Conservation (phyloP, 2,329 filamentous ascomycete species). For the Curvularia sp. region DNA sequence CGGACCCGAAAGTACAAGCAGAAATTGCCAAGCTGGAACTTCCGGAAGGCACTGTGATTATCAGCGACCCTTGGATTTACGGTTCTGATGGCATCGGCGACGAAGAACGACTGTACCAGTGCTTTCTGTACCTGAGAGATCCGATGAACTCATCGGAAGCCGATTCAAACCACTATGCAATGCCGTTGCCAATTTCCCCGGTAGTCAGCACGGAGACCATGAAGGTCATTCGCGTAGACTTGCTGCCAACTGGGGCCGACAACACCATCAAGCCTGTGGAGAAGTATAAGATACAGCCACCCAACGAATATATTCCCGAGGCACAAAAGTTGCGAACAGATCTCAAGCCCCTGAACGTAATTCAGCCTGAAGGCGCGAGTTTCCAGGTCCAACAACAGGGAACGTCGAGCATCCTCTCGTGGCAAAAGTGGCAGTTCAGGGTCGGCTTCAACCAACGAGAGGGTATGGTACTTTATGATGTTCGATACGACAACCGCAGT, state of each 20-base stretch:
- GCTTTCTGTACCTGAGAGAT: slow-evolving; percentile 71
- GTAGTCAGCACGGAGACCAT: slow-evolving; percentile 68
- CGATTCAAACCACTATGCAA: slow-evolving; percentile 74
- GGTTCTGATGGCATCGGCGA: slow-evolving; percentile 59
- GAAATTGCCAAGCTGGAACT: slow-evolving; percentile 67
- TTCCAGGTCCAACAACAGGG: slow-evolving; percentile 62
- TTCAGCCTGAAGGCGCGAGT: slow-evolving; percentile 70
- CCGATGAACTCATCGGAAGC: slow-evolving; percentile 64
- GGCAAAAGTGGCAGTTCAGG: slow-evolving; percentile 76
- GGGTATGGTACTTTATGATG: slow-evolving; percentile 72
- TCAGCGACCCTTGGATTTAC: slow-evolving; percentile 75
- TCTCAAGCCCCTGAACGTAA: slow-evolving; percentile 68
- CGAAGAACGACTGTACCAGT: slow-evolving; percentile 63
- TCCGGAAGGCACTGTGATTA: slow-evolving; percentile 63
- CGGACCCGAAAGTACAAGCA: slow-evolving; percentile 63
- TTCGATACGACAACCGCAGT: slow-evolving; percentile 67
- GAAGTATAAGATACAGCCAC: slow-evolving; percentile 64
- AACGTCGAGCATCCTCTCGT: slow-evolving; percentile 63
- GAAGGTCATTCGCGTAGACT: slow-evolving; percentile 73
- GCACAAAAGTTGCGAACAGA: slow-evolving; percentile 66
- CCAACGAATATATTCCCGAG: slow-evolving; percentile 72
- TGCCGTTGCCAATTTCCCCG: slow-evolving; percentile 71
- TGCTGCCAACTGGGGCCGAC: slow-evolving; percentile 71
- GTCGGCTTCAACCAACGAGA: slow-evolving; percentile 74
- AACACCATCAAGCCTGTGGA: slow-evolving; percentile 62